Conservation (phyloP, 1,284 basidiomycete species). For the Trametes versicolor region DNA sequence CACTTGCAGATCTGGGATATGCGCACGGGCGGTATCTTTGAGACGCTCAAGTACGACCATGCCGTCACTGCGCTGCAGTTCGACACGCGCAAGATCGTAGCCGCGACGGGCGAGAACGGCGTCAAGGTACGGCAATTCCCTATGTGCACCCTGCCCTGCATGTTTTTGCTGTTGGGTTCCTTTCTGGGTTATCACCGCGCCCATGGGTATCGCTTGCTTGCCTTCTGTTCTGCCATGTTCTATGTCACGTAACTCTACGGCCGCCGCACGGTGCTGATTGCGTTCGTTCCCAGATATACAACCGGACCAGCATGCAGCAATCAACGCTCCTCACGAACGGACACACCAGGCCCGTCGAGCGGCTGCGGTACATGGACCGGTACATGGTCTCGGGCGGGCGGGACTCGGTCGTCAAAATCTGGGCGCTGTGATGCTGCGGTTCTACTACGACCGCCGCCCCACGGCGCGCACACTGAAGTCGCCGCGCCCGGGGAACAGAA, state of each 20-base stretch:
- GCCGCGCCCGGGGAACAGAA: not conserved
- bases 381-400: slow-evolving; percentile 93
- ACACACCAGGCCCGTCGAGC: slow-evolving; percentile 91
- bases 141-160: not conserved
- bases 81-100: slow-evolving; percentile 93
- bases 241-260: not conserved
- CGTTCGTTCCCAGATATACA: slow-evolving; percentile 79
- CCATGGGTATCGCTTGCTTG: no score
- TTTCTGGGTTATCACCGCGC: no score
- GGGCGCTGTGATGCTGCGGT: slow-evolving; percentile 79
- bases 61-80: slow-evolving; percentile 95
- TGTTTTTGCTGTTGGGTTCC: no score
- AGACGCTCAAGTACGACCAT: slow-evolving; percentile 92
- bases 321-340: slow-evolving; percentile 89
- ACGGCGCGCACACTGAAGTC: not conserved
- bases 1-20: slow-evolving; percentile 91
- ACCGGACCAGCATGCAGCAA: slow-evolving; percentile 93
- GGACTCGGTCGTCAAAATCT: slow-evolving; percentile 92
- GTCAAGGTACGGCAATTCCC: slow-evolving; percentile 71
- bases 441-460: slow-evolving; percentile 3
- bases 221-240: not conserved
- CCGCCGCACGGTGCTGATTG: slow-evolving; percentile 25
- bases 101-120: slow-evolving; percentile 94
- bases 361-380: slow-evolving; percentile 94
- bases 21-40: slow-evolving; percentile 87